These are phyloP conservation scores for Erigeron canadensis DNA, from an alignment of 129 eudicot genomes.

Conservation along the genomic window DNA sequence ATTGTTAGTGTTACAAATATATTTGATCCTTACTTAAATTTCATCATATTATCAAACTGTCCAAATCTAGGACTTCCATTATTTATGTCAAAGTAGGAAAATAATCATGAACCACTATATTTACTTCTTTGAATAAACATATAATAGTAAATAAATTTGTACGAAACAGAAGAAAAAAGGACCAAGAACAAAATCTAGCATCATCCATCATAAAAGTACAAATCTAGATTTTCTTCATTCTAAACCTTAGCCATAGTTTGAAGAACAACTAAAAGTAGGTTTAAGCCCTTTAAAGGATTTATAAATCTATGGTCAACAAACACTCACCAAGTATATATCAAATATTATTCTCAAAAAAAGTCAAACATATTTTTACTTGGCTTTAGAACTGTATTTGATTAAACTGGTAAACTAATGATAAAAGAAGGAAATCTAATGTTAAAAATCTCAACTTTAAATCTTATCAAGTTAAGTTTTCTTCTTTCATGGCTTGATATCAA, in stretches of 20 bases:
- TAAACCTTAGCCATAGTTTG: conserved; percentile 13
- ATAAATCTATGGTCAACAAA: conserved; percentile 12
- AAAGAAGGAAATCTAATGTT: conserved; percentile 28
- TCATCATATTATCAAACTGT: conserved; percentile 6
- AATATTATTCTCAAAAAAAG: conserved; percentile 13
- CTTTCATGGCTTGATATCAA: conserved; percentile 7
- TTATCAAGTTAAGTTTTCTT: conserved; percentile 22
- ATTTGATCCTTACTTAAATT: conserved; percentile 4
- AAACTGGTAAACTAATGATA: too few relatives aligned
- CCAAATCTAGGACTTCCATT: conserved; percentile 1
- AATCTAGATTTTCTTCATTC: conserved; percentile 28
- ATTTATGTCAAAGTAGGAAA: conserved; percentile 4
- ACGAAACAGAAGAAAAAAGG: conserved; percentile 14
- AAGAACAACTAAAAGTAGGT: conserved; percentile 19
- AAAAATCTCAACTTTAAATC: conserved; percentile 10
- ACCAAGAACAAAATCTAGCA: conserved; percentile 25
- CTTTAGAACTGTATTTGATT: background rate
- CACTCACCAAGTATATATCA: conserved; percentile 9
- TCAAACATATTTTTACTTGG: conserved; percentile 32
- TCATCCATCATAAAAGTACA: conserved; percentile 21
- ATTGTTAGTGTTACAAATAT: conserved; percentile 8
- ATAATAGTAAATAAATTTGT: background rate
- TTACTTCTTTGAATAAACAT: conserved; percentile 21
- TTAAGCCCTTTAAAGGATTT: conserved; percentile 15
- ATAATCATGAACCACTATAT: conserved; percentile 8